Percentiles rank a stretch among this genome's conserved stretches.
Conservation (phyloP, 1,284 basidiomycete genomes). For the Ceratobasidium sp. region DNA sequence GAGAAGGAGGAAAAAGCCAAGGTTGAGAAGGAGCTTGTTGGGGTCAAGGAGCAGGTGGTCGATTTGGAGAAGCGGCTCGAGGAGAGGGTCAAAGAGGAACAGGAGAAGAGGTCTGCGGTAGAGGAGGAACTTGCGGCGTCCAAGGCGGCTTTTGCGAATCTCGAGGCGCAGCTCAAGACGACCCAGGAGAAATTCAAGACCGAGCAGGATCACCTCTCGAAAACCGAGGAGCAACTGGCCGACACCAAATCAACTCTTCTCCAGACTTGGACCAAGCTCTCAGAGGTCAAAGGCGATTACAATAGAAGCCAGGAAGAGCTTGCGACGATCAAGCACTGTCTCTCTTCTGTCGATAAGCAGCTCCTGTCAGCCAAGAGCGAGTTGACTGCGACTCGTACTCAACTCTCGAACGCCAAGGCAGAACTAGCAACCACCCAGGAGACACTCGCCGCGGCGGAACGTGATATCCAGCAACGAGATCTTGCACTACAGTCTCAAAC, state of each 20-base stretch:
- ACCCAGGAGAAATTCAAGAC: slow-evolving; percentile 5
- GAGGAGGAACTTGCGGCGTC: neutral
- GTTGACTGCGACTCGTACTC: neutral
- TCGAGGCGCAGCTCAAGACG: slow-evolving; percentile 11
- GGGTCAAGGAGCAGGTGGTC: neutral
- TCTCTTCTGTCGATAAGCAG: neutral
- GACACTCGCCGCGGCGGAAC: neutral
- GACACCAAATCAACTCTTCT: neutral
- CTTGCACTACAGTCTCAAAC: neutral
- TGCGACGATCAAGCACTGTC: neutral
- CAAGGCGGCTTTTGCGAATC: neutral
- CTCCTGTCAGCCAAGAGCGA: neutral
- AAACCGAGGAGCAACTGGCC: neutral
- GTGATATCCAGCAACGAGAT: slow-evolving; percentile 5
- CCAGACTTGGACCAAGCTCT: neutral
- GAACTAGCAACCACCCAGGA: neutral
- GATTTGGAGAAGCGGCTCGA: neutral
- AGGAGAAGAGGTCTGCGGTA: neutral
- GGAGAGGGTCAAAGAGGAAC: no score
- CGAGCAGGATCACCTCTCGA: neutral
- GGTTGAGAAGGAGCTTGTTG: slow-evolving; percentile 2
- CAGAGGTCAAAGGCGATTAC: neutral
- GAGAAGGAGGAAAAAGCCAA: slow-evolving; percentile 4
- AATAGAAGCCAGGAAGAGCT: neutral
- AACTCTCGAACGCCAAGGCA: neutral